Evolutionary conservation across 1,284 basidiomycete species (phyloP), one percentile per base, ranked within the genome.

Genomic region (Porodaedalea pini): DNA sequence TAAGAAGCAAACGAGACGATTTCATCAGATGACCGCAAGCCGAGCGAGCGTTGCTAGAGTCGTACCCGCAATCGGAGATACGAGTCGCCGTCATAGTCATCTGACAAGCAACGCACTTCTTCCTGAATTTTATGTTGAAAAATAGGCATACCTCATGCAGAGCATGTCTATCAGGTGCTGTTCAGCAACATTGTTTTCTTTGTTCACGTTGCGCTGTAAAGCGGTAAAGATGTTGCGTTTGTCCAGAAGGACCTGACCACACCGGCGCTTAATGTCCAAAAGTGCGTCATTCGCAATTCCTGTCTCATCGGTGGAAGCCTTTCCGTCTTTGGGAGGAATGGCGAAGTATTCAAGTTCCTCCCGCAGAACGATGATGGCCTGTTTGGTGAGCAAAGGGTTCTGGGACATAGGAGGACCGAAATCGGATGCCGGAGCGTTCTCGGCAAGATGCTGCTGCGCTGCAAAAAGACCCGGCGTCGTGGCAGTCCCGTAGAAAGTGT

Each of bases 131-230:
- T 36, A 27, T 45, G 31, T 51, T 41, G 48, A 40, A 60, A 55
- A 54, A 45, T 36, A 34, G 40, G 68, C 79, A 60, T 69, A 94
- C 94, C 92, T 96, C 94, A 98, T 98, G 76, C 97, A 99, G 56
- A 99, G 81, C 96, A 99, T 99, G 75, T 99, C 97, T 73, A 99
- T 99, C 63, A 99, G 78, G 75, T 99, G 96, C 75, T 98, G 96
- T 73, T 99, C 96, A 15, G 96, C 96, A 63, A 98, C 79, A 70
- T 99, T 99, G 72, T 98, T 98, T 77, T 98, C 96, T 78, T 97
- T 97, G 77, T 97, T 97, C 61, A 99, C 94, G 72, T 99, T 99
- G 65, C 97, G 80, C 78, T 99, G 96, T 59, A 99, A 76, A 21
- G 96, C 96, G 1, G 97, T 97, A 70, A 99, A 99, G 67, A 99